phyloP scores from a whole-genome alignment of 345 rosid species.

The Lenwebbia sp. region DNA sequence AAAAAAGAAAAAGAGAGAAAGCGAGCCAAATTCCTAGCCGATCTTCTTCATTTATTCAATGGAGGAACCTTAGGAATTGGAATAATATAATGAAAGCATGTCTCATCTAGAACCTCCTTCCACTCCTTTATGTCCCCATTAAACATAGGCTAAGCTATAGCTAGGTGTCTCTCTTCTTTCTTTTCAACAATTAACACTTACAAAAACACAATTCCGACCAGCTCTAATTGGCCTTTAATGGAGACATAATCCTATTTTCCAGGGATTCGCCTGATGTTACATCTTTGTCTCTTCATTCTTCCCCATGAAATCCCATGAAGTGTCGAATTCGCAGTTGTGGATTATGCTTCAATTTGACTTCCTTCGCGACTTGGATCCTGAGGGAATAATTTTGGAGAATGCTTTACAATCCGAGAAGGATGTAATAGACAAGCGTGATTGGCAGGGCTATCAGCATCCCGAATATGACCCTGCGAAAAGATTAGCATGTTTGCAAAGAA shows the following conservation, averaged over 20 bases:
- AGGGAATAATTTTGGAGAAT: no score
- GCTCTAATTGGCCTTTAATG: slow-evolving; percentile 26
- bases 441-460: slow-evolving; percentile 97
- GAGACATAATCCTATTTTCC: slow-evolving; percentile 31
- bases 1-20: not conserved
- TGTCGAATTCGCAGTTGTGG: not conserved
- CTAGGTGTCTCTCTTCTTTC: slow-evolving; percentile 1
- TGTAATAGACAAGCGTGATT: slow-evolving; percentile 80
- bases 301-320: not conserved
- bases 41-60: not conserved
- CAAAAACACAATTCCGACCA: not conserved
- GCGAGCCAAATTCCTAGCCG: not conserved
- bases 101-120: not conserved
- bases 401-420: slow-evolving; percentile 53
- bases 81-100: not conserved
- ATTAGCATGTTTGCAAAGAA: not conserved
- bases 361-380: not conserved
- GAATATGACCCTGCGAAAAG: slow-evolving; percentile 70
- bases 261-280: not conserved
- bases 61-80: not conserved
- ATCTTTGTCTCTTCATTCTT: not conserved
- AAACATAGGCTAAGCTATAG: not conserved
- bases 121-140: not conserved
- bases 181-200: slow-evolving; percentile 1
- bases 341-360: not conserved